Percentiles rank a stretch among this genome's conserved stretches.
Conservation (phyloP, 371 early-diverging fungal genomes). For the Zopfochytrium polystomum region DNA sequence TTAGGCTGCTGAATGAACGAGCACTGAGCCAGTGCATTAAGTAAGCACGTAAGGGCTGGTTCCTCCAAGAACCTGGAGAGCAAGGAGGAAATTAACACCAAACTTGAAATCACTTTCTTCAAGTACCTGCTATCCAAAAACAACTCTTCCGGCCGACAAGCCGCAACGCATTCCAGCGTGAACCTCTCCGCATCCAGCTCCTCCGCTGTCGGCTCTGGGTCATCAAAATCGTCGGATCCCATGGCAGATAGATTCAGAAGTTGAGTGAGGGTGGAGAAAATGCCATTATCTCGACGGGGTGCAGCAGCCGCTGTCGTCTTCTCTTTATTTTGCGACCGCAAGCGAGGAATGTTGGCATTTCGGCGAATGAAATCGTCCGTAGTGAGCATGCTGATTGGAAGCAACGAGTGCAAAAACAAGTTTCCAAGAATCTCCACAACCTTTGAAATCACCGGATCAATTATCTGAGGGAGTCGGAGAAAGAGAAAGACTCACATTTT, state of each 20-base stretch:
- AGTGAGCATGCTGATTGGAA: constrained; percentile 42
- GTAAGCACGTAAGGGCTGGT: constrained; percentile 56
- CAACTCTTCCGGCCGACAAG: constrained; percentile 70
- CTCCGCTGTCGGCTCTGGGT: constrained; percentile 65
- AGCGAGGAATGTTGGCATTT: constrained; percentile 66
- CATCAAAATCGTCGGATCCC: constrained; percentile 35
- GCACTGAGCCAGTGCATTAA: constrained; percentile 55
- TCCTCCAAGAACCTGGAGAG: constrained; percentile 59
- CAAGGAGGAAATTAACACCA: background rate
- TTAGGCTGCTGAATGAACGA: too few relatives aligned
- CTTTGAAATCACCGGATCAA: constrained; percentile 27
- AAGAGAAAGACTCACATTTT: constrained; percentile 41
- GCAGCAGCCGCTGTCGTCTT: constrained; percentile 36
- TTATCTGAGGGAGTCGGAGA: background rate
- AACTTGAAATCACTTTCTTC: constrained; percentile 3
- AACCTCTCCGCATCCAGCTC: constrained; percentile 70
- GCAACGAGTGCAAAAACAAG: constrained; percentile 72
- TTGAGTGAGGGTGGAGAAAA: constrained; percentile 77
- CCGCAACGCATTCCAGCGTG: constrained; percentile 66
- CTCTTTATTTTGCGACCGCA: constrained; percentile 55
- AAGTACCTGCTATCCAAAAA: constrained; percentile 67
- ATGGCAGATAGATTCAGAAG: constrained; percentile 60
- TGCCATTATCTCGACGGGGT: constrained; percentile 38
- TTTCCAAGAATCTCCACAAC: constrained; percentile 70
- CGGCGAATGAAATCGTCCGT: constrained; percentile 74